Evolutionary conservation across 2,329 filamentous ascomycete species (phyloP).

Genomic region (Colletotrichum truncatum): DNA sequence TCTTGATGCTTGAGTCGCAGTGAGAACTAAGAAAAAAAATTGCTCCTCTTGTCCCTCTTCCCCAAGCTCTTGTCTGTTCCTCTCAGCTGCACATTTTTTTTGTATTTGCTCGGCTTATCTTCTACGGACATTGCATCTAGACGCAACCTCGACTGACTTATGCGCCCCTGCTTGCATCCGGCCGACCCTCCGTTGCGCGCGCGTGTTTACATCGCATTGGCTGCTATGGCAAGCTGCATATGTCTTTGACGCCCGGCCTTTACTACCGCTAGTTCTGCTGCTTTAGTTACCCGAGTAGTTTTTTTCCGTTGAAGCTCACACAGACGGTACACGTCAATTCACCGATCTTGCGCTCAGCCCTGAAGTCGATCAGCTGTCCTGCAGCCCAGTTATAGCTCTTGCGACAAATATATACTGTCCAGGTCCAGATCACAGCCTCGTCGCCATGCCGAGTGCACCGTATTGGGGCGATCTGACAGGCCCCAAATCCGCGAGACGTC

Average conservation of each 20-base stretch:
- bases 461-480: slow-evolving; percentile 60
- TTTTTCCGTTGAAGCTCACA: slow-evolving; percentile 5
- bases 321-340: slow-evolving; percentile 18
- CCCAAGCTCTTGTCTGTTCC: not conserved
- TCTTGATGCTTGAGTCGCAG: slow-evolving; percentile 35
- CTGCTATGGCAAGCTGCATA: slow-evolving; percentile 37
- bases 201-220: slow-evolving; percentile 58
- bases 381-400: slow-evolving; percentile 25
- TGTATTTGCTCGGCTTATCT: not conserved
- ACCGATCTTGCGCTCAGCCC: slow-evolving; percentile 10
- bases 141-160: slow-evolving; percentile 9
- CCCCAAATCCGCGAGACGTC: slow-evolving; percentile 33
- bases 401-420: not conserved
- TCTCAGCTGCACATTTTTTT: not conserved
- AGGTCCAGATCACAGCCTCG: slow-evolving; percentile 32
- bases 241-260: slow-evolving; percentile 31
- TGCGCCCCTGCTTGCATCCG: slow-evolving; percentile 19
- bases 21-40: slow-evolving; percentile 25
- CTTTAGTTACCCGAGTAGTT: slow-evolving; percentile 23
- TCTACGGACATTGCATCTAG: not conserved
- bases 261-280: slow-evolving; percentile 21
- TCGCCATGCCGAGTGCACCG: slow-evolving; percentile 41
- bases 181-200: slow-evolving; percentile 33
- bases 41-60: not conserved
- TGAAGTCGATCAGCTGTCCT: slow-evolving; percentile 13